Conservation (phyloP, 2,329 filamentous ascomycete species). For the Claviceps sp. region DNA sequence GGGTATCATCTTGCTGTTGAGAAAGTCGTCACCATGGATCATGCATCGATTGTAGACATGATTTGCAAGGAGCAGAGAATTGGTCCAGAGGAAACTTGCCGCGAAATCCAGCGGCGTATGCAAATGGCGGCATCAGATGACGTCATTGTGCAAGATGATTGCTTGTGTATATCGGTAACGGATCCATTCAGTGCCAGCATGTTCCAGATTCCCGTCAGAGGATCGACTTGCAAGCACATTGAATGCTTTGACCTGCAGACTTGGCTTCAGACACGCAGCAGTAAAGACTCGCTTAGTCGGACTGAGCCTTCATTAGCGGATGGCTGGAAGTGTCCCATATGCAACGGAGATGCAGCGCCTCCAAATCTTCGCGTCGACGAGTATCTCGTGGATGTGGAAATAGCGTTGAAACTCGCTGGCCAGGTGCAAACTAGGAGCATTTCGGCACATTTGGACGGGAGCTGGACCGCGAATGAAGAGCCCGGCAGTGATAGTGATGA, state of each 20-base stretch:
- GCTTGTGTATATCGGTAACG: slow-evolving; percentile 44
- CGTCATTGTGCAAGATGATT: slow-evolving; percentile 41
- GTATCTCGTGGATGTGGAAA: slow-evolving; percentile 54
- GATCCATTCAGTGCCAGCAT: slow-evolving; percentile 55
- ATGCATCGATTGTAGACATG: slow-evolving; percentile 28
- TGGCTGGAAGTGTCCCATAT: slow-evolving; percentile 80
- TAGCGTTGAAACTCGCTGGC: slow-evolving; percentile 26
- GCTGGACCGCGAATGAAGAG: slow-evolving; percentile 20
- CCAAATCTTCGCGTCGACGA: slow-evolving; percentile 56
- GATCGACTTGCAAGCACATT: slow-evolving; percentile 55
- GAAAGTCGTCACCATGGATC: slow-evolving; percentile 42
- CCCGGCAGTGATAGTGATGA: slow-evolving; percentile 12
- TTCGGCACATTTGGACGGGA: slow-evolving; percentile 16
- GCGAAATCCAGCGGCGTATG: slow-evolving; percentile 40
- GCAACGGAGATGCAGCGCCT: slow-evolving; percentile 64
- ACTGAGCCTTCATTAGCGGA: slow-evolving; percentile 46
- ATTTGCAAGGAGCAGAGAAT: slow-evolving; percentile 24
- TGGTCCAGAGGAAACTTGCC: slow-evolving; percentile 34
- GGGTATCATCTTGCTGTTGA: slow-evolving; percentile 57
- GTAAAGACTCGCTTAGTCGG: slow-evolving; percentile 20
- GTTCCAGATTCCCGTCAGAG: slow-evolving; percentile 60
- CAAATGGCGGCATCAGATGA: slow-evolving; percentile 37
- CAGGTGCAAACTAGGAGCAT: slow-evolving; percentile 17
- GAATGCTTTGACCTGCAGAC: slow-evolving; percentile 86
- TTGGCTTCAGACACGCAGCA: slow-evolving; percentile 56